A percentile compares a stretch with the other conserved stretches of the same genome.
Conservation (phyloP, 257 asterid genomes). For the Perilla frutescens region DNA sequence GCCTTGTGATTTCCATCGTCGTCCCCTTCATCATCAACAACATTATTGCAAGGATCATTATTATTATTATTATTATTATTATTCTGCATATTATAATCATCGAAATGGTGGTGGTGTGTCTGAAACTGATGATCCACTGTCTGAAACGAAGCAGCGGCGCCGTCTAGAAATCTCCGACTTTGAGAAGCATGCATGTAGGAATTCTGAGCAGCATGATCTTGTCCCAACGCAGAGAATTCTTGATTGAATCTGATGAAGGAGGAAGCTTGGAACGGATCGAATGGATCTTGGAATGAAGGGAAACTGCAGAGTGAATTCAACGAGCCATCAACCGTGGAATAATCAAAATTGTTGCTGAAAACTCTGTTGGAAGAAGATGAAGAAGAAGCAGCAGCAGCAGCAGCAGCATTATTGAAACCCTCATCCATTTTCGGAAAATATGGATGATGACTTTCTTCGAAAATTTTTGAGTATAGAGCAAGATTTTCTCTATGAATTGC, state of each 20-base stretch:
- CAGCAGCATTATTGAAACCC: slow-evolving; percentile 3
- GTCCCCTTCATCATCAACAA: slow-evolving; percentile 8
- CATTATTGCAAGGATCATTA: slow-evolving; percentile 3
- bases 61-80: slow-evolving; percentile 16
- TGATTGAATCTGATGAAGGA: slow-evolving; percentile 25
- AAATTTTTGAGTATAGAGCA: slow-evolving; percentile 32
- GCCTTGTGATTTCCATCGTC: background rate
- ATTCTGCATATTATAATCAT: slow-evolving; percentile 19
- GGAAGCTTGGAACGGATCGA: slow-evolving; percentile 52
- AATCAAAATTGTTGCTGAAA: slow-evolving; percentile 30
- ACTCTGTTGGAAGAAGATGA: slow-evolving; percentile 25
- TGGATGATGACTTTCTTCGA: slow-evolving; percentile 25
- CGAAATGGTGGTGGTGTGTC: slow-evolving; percentile 21
- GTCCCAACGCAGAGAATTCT: slow-evolving; percentile 28
- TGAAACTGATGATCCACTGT: slow-evolving; percentile 28
- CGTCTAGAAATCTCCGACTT: slow-evolving; percentile 1
- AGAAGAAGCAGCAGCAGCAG: slow-evolving; percentile 16
- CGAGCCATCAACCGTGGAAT: slow-evolving; percentile 29
- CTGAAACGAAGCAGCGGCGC: slow-evolving; percentile 7
- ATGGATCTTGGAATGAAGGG: slow-evolving; percentile 45
- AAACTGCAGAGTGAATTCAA: background rate
- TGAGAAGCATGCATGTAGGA: slow-evolving; percentile 35
- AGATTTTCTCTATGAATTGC: slow-evolving; percentile 33
- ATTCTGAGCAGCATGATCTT: background rate
- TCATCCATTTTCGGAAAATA: slow-evolving; percentile 33